Conservation (phyloP, 2,329 filamentous ascomycete genomes). For the Cercospora sp. region DNA sequence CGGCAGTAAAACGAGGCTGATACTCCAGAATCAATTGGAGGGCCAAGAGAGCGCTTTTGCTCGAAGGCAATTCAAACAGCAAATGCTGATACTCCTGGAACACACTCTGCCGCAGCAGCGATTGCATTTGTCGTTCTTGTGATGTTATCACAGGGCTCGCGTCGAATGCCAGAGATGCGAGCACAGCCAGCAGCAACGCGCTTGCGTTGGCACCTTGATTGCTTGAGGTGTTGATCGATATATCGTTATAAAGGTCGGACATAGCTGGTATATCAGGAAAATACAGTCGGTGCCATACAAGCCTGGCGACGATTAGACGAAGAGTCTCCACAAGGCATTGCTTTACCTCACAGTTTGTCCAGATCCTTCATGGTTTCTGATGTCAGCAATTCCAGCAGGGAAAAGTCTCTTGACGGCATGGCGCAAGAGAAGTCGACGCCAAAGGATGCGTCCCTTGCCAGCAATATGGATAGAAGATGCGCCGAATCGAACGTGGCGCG, state of each 20-base stretch:
- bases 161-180: not conserved
- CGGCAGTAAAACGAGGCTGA: not conserved
- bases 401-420: not conserved
- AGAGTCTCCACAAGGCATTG: not conserved
- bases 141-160: not conserved
- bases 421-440: not conserved
- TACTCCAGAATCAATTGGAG: not conserved
- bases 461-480: not conserved
- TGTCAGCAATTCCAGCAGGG: not conserved
- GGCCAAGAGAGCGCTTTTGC: not conserved
- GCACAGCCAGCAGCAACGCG: not conserved
- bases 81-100: not conserved
- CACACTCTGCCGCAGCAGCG: not conserved
- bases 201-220: not conserved
- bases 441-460: not conserved
- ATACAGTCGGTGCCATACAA: not conserved
- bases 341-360: not conserved
- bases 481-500: not conserved
- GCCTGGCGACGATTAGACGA: not conserved
- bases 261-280: not conserved
- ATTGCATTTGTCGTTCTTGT: not conserved
- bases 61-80: not conserved
- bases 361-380: not conserved
- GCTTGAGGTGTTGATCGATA: not conserved
- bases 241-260: not conserved